Conservation (phyloP, 768 basidiomycete species). For the Boletus reticuloceps region DNA sequence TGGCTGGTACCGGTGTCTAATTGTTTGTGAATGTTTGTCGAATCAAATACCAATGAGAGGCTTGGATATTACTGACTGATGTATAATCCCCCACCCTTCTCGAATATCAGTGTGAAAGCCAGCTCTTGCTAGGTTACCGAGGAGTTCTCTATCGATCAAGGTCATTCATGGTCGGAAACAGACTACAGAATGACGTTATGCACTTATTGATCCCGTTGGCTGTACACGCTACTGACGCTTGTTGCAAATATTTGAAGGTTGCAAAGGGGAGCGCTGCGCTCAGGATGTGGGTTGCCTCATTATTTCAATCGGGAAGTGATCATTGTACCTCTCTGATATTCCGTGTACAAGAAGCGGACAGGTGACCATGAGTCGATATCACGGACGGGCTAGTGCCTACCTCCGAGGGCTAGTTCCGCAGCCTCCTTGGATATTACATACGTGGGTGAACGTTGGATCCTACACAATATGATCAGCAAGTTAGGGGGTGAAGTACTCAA, state of each 20-base stretch:
- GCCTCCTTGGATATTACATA: conserved; percentile 23
- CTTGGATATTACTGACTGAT: conserved; percentile 29
- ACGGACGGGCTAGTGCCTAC: conserved; percentile 1
- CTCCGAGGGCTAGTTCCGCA: conserved; percentile 3
- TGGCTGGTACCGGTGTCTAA: conserved; percentile 40
- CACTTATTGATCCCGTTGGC: conserved; percentile 26
- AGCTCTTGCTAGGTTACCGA: conserved; percentile 34
- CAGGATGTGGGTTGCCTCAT: too few species aligned
- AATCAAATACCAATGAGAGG: background rate
- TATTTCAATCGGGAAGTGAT: conserved; percentile 20
- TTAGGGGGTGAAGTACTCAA: conserved; percentile 23
- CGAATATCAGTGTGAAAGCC: conserved; percentile 38
- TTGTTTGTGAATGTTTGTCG: background rate
- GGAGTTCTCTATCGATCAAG: conserved; percentile 30
- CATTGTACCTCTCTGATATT: conserved; percentile 25
- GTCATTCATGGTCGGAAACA: background rate
- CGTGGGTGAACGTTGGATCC: conserved; percentile 31
- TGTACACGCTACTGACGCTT: background rate
- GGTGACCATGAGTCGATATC: background rate
- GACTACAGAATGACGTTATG: background rate
- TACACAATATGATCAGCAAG: background rate
- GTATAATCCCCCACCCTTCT: conserved; percentile 37
- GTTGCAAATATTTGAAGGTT: conserved; percentile 15
- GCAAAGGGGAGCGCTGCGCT: conserved; percentile 20
- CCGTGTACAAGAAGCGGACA: background rate